phyloP scores from a whole-genome alignment of 495 filamentous ascomycete species.

The Margaritispora aquatica region DNA sequence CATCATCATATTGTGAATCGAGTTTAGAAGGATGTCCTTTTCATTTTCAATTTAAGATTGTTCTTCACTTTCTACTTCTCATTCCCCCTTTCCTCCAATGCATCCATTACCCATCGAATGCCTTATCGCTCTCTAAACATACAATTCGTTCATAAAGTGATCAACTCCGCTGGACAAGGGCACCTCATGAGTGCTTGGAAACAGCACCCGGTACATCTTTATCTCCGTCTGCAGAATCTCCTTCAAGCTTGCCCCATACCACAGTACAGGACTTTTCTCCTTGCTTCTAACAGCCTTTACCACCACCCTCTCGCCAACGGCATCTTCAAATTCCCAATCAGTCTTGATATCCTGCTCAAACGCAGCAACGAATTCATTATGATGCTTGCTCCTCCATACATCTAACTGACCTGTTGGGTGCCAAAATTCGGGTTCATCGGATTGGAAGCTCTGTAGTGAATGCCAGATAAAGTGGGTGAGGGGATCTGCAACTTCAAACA shows the following conservation, averaged over 20 bases:
- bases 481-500: background rate
- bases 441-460: background rate
- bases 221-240: background rate
- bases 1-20: background rate
- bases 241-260: background rate
- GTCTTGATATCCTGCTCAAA: slow-evolving; percentile 1
- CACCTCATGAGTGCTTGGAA: background rate
- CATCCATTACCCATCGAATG: no score
- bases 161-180: background rate
- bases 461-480: slow-evolving; percentile 2
- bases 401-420: background rate
- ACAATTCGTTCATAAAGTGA: background rate
- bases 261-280: background rate
- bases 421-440: background rate
- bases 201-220: background rate
- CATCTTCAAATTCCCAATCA: slow-evolving; percentile 7
- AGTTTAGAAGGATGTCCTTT: background rate
- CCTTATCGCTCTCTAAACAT: background rate
- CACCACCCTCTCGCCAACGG: background rate
- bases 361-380: slow-evolving; percentile 2
- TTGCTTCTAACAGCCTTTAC: background rate
- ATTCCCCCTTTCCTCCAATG: no score
- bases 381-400: slow-evolving; percentile 3
- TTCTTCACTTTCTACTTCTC: background rate
- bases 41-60: background rate